Base-by-base conservation (phyloP, 768 basidiomycete species). In the Suillus sp. region DNA sequence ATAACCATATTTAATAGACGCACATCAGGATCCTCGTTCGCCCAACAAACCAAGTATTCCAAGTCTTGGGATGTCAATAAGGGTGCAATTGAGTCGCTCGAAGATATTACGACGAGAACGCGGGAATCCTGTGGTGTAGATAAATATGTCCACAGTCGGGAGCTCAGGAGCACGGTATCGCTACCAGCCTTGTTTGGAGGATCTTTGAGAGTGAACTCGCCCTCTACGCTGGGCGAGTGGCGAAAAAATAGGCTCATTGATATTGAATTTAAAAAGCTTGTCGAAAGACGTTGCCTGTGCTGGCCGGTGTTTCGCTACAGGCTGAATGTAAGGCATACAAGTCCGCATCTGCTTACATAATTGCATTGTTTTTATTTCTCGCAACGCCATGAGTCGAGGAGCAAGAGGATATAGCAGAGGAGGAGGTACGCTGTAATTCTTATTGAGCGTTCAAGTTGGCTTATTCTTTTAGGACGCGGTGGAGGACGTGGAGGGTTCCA, bases 401-500 rank as follows among this genome's bases (percentile, higher is more conserved):
- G 77, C 70, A 64, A 78, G 87, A 79, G 85, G 85, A 64, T 83
- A 80, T 70, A 75, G 81, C 64, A 79, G 89, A 25, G 85, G 87
- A 53, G 82, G 84, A 70, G 80, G 84, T 80, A 65, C 16, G 56
- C 61, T 53, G 48, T 45, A 2, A 25, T 20, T 18, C 8, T 25
- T 27, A 57, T 18, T 34, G 37, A 34, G 18, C 11, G 37, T 55
- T n/a, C n/a, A 35, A 37, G 18, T 50, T 34, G 20, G 32, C 57
- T 66, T 20, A n/a, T 51, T 58, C 53, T 62, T 50, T 11, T 60
- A 80, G 86, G 79, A 60, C 82, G 89, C 34, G 88, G 89, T 32
- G 84, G 82, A 9, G 85, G 86, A n/a, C 80, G 91, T 11, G 88
- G 90, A 45, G 89, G 89, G 51, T 89, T 86, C 67, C 82, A 85